phyloP scores from a whole-genome alignment of 306 rosid genomes.

The Alnus rubra region DNA sequence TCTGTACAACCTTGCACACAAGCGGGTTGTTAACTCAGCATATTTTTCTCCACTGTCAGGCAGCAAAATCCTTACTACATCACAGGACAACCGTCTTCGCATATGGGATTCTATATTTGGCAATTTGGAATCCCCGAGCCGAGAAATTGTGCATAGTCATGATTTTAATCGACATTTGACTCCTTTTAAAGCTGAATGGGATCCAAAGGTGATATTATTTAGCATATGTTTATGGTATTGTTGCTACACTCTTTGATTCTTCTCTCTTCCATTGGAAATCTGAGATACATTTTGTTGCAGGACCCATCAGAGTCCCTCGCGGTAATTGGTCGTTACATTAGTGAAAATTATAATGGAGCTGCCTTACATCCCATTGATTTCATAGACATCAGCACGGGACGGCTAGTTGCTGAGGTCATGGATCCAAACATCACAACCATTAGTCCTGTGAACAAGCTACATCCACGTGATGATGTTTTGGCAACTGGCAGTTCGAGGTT shows the following conservation, averaged over 20 bases:
- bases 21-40: slow-evolving; percentile 91
- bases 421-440: slow-evolving; percentile 92
- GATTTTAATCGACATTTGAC: slow-evolving; percentile 89
- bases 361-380: slow-evolving; percentile 98
- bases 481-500: slow-evolving; percentile 95
- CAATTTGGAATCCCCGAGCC: slow-evolving; percentile 81
- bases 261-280: not conserved
- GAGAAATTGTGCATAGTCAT: slow-evolving; percentile 95
- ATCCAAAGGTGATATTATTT: slow-evolving; percentile 70
- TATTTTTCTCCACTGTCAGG: slow-evolving; percentile 85
- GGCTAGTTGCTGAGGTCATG: slow-evolving; percentile 87
- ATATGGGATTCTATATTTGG: slow-evolving; percentile 92
- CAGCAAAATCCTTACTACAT: slow-evolving; percentile 80
- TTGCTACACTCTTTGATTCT: not conserved
- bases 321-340: slow-evolving; percentile 88
- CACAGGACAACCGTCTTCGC: slow-evolving; percentile 88
- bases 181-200: slow-evolving; percentile 97
- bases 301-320: slow-evolving; percentile 88
- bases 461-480: slow-evolving; percentile 82
- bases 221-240: not conserved
- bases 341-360: slow-evolving; percentile 88
- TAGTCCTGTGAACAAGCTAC: slow-evolving; percentile 88
- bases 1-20: slow-evolving; percentile 57
- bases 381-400: slow-evolving; percentile 83
- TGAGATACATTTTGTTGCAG: slow-evolving; percentile 40